Evolutionary conservation across 2,329 filamentous ascomycete species (phyloP).

Genomic region (Trichoderma arundinaceum): DNA sequence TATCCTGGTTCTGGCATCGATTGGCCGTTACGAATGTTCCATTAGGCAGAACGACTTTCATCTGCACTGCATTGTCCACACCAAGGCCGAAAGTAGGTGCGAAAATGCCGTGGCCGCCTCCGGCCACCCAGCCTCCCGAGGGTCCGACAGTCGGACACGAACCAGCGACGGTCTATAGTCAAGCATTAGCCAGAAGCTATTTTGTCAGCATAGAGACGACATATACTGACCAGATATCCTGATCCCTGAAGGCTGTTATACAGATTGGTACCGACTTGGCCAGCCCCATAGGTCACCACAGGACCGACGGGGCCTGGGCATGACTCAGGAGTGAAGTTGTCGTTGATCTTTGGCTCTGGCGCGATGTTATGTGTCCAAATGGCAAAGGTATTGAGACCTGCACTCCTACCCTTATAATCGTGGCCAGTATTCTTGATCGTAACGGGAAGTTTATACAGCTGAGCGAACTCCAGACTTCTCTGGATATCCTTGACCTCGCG

Average conservation of each 20-base stretch:
- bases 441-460: conserved; percentile 24
- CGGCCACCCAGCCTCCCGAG: conserved; percentile 41
- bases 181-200: neutral
- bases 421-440: conserved; percentile 31
- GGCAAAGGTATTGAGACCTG: conserved; percentile 24
- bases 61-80: conserved; percentile 44
- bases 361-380: conserved; percentile 30
- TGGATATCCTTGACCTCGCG: conserved; percentile 6
- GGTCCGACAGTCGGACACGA: conserved; percentile 37
- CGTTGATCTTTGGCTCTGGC: conserved; percentile 17
- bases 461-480: conserved; percentile 18
- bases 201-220: neutral
- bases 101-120: conserved; percentile 57
- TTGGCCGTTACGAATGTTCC: conserved; percentile 50
- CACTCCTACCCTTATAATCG: conserved; percentile 30
- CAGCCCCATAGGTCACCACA: neutral
- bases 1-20: conserved; percentile 49
- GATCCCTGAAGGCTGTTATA: neutral
- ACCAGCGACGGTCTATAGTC: neutral
- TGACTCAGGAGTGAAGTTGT: conserved; percentile 9
- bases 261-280: neutral
- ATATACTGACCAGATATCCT: neutral
- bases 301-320: neutral
- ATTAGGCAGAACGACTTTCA: conserved; percentile 50
- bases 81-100: conserved; percentile 49